These are phyloP conservation scores for Heliophila coronopifolia DNA, from an alignment of 441 rosid species.

Conservation along the genomic window DNA sequence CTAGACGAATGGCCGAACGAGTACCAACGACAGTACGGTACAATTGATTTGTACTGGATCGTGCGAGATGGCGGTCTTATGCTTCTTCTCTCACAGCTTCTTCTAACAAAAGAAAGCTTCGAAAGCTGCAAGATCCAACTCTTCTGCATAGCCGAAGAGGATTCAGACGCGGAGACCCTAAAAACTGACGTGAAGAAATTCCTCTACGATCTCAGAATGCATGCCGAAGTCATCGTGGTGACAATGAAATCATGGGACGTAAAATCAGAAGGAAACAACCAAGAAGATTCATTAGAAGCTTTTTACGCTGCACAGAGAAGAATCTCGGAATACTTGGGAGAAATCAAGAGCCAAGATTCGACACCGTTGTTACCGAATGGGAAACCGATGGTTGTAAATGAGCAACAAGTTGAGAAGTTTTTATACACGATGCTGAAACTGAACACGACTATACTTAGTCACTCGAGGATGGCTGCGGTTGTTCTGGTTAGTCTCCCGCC, in stretches of 20 bases:
- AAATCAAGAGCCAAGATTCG: conserved; percentile 46
- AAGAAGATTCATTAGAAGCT: conserved; percentile 73
- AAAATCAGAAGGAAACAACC: conserved; percentile 53
- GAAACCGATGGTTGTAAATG: conserved; percentile 67
- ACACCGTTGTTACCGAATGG: conserved; percentile 59
- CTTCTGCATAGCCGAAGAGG: conserved; percentile 96
- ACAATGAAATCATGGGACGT: conserved; percentile 92
- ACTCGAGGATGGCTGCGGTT: conserved; percentile 96
- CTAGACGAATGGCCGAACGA: conserved; percentile 99
- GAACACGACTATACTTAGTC: conserved; percentile 74
- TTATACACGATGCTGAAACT: conserved; percentile 81
- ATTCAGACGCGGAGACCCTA: conserved; percentile 86
- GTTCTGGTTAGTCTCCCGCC: conserved; percentile 95
- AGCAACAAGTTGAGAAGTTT: conserved; percentile 92
- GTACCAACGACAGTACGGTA: conserved; percentile 93
- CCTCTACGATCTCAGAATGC: conserved; percentile 96
- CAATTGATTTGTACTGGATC: conserved; percentile 95
- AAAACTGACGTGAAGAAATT: conserved; percentile 95
- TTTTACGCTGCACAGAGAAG: conserved; percentile 73
- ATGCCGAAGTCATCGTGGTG: conserved; percentile 89
- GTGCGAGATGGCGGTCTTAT: conserved; percentile 96
- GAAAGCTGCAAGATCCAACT: conserved; percentile 98
- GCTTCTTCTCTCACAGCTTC: conserved; percentile 98
- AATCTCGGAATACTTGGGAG: conserved; percentile 54
- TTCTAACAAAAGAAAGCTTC: conserved; percentile 92